Evolutionary conservation across 2,329 filamentous ascomycete genomes (phyloP).

Genomic region (Fusarium sp.): DNA sequence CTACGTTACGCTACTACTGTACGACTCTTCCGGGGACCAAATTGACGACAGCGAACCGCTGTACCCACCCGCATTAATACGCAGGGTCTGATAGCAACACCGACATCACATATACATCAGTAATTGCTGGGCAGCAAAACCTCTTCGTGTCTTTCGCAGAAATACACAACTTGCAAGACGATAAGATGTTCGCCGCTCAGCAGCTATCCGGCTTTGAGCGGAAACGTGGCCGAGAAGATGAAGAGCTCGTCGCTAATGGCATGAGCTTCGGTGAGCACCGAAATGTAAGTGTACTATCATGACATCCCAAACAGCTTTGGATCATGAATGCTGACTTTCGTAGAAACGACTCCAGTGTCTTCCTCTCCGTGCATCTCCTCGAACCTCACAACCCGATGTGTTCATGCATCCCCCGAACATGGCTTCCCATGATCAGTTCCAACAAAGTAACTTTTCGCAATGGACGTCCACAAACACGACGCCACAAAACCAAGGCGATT

Average conservation of each 20-base stretch:
- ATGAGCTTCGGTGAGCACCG: constrained; percentile 64
- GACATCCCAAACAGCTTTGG: not conserved
- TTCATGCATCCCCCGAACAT: constrained; percentile 57
- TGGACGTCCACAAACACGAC: constrained; percentile 47
- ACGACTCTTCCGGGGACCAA: constrained; percentile 22
- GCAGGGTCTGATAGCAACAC: constrained; percentile 38
- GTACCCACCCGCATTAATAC: constrained; percentile 46
- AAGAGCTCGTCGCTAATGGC: constrained; percentile 54
- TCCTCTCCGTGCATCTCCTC: constrained; percentile 62
- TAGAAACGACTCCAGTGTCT: constrained; percentile 69
- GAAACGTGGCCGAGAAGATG: constrained; percentile 62
- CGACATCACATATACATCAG: constrained; percentile 16
- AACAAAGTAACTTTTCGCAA: constrained; percentile 49
- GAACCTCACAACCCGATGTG: constrained; percentile 46
- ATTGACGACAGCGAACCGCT: not conserved
- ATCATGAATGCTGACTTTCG: constrained; percentile 34
- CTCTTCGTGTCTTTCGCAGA: not conserved
- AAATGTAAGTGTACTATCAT: constrained; percentile 56
- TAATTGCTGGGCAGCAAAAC: constrained; percentile 11
- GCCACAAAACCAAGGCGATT: constrained; percentile 47
- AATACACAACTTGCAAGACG: constrained; percentile 4
- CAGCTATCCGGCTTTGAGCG: constrained; percentile 50
- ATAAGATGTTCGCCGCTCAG: constrained; percentile 55
- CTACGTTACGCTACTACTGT: constrained; percentile 12
- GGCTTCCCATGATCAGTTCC: constrained; percentile 55